Evolutionary conservation across 208 protist species (phyloP), one percentile per base, ranked within the genome.

Genomic region (Trypanosoma brucei): DNA sequence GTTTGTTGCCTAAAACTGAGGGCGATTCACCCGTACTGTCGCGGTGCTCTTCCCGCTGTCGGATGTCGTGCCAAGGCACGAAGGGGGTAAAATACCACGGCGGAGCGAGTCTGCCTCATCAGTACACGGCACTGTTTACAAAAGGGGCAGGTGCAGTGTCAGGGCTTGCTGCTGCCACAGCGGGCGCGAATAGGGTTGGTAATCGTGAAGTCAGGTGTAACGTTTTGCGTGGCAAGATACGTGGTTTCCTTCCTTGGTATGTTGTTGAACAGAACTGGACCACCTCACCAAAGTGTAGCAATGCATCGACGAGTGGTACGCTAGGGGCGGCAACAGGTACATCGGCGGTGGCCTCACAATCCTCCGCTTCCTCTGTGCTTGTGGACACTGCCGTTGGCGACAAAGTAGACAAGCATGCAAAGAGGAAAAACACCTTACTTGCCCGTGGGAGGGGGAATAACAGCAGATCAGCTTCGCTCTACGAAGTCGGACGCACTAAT

Each of bases 401-500:
- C 6, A 46, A 6, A 46, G 42, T 14, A 14, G 42, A 46, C 11
- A 46, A 46, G 11, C 6, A 31, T 40, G 34, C 5, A 8, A 44
- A 14, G 6, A n/a, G 39, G 36, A 58, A 14, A 36, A 9, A 46
- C 11, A 14, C 42, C 8, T 33, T 9, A 30, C 11, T 5, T 52
- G 31, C 42, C 30, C 45, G 8, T 54, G 58, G 35, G 55, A 53
- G 35, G 61, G 72, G 51, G 54, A 36, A 4, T 30, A 55, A 9
- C 31, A 57, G 45, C 53, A 72, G 39, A 82, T 74, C 59, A 9
- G 74, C 89, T 44, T 74, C 85, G 0, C 64, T 44, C 34, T 38
- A 86, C 38, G 83, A 91, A 45, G 79, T 94, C 53, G 88, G 88
- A 34, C 71, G 62, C 54, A 83, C 78, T 53, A 92, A 90, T 75